Percentiles rank a stretch among this genome's conserved stretches.
Conservation (phyloP, 2,329 filamentous ascomycete genomes). For the Calonectria pteridis region DNA sequence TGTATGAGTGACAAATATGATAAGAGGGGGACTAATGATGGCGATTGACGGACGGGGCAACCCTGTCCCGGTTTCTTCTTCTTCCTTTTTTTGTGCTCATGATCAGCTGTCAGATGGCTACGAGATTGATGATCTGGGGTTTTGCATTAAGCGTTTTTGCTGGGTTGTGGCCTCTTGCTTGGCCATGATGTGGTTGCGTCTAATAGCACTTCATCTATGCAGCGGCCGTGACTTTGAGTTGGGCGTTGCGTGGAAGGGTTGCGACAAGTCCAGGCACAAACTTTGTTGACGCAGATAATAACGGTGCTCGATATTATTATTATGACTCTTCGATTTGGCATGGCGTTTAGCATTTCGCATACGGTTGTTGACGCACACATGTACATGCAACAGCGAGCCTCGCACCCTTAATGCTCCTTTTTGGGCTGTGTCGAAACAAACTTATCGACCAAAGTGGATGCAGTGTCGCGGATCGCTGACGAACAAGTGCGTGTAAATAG, state of each 20-base stretch:
- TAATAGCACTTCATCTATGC: conserved; percentile 4
- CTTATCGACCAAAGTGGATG: conserved; percentile 20
- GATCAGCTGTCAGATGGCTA: conserved; percentile 7
- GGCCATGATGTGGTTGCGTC: conserved; percentile 1
- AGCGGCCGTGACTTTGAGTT: conserved; percentile 9
- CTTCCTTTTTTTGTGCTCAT: conserved; percentile 1
- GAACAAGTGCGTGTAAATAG: conserved; percentile 32
- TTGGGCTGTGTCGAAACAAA: conserved; percentile 14
- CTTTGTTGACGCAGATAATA: not conserved
- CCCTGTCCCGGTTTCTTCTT: not conserved
- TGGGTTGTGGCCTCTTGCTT: conserved; percentile 1
- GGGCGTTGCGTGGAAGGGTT: not conserved
- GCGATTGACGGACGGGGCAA: not conserved
- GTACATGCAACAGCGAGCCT: not conserved
- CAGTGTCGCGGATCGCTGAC: conserved; percentile 36
- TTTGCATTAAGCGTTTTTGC: conserved; percentile 19
- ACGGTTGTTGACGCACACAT: not conserved
- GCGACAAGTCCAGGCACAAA: not conserved
- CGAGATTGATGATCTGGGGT: conserved; percentile 21
- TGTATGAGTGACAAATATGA: not conserved
- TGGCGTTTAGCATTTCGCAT: not conserved
- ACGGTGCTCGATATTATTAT: conserved; percentile 1
- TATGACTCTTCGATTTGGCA: conserved; percentile 5
- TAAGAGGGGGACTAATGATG: not conserved
- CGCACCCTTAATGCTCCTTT: not conserved